phyloP scores from a whole-genome alignment of 106 monocot species.

The Posidonia australis region DNA sequence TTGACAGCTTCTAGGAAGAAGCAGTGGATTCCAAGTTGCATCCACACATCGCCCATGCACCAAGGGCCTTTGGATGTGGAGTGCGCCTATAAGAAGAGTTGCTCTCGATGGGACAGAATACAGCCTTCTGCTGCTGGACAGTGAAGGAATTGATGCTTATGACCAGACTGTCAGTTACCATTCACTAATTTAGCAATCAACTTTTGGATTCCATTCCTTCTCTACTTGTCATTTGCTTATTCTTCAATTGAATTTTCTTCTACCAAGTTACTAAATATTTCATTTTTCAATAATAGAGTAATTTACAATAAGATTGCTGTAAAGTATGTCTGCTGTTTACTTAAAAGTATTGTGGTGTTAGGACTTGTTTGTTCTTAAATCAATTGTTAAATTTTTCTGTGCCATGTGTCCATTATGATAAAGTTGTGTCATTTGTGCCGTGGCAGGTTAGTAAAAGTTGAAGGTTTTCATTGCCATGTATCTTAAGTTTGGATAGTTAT shows the following conservation, averaged over 20 bases:
- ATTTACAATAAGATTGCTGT: neutral
- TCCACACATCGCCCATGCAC: constrained; percentile 29
- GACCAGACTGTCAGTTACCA: constrained; percentile 82
- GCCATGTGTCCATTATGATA: too few species aligned
- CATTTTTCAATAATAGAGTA: too few species aligned
- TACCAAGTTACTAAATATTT: too few species aligned
- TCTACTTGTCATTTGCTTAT: neutral
- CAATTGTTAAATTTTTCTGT: too few species aligned
- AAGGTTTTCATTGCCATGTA: neutral
- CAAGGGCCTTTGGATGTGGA: constrained; percentile 34
- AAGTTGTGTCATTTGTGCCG: too few species aligned
- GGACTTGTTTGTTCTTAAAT: too few species aligned
- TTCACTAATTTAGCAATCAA: neutral
- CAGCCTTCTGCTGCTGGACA: constrained; percentile 81
- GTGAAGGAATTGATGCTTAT: constrained; percentile 97
- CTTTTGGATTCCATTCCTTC: neutral
- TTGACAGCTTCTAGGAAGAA: constrained; percentile 74
- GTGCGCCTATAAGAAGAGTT: constrained; percentile 69
- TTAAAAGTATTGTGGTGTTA: neutral
- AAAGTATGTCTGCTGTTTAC: neutral
- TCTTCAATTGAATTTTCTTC: neutral
- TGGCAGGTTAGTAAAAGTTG: too few species aligned
- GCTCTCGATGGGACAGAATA: constrained; percentile 96
- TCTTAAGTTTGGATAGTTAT: too few species aligned
- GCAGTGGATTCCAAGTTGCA: constrained; percentile 37